Conservation (phyloP, 2,329 filamentous ascomycete species). For the Boeremia exigua region DNA sequence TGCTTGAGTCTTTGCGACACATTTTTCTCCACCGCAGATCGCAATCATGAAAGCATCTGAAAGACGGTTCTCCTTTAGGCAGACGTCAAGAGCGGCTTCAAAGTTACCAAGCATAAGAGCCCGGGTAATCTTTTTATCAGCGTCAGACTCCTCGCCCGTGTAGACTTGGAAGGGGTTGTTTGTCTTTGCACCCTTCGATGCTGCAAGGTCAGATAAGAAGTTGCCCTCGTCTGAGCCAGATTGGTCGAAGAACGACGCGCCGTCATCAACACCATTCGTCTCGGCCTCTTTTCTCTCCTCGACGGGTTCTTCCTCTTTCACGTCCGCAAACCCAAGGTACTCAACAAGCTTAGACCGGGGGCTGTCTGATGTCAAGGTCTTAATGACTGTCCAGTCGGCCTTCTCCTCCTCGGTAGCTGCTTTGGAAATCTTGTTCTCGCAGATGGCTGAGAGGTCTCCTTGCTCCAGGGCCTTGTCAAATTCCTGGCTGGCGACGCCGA, state of each 20-base stretch:
- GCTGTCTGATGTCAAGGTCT: slow-evolving; percentile 83
- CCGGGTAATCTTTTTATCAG: slow-evolving; percentile 86
- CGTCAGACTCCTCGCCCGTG: slow-evolving; percentile 78
- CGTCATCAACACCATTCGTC: slow-evolving; percentile 53
- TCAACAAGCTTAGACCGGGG: slow-evolving; percentile 86
- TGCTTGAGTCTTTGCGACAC: slow-evolving; percentile 91
- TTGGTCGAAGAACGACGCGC: slow-evolving; percentile 77
- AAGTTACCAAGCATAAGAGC: slow-evolving; percentile 91
- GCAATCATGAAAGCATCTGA: slow-evolving; percentile 98
- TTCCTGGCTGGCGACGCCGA: slow-evolving; percentile 82
- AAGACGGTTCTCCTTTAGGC: slow-evolving; percentile 84
- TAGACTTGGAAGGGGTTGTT: slow-evolving; percentile 94
- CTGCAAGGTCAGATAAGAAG: slow-evolving; percentile 83
- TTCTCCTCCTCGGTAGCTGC: slow-evolving; percentile 89
- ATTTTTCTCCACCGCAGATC: slow-evolving; percentile 91
- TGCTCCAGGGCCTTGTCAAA: slow-evolving; percentile 83
- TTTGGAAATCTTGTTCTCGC: slow-evolving; percentile 75
- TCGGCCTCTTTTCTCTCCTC: slow-evolving; percentile 45
- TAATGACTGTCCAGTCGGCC: slow-evolving; percentile 93
- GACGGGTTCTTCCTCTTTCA: slow-evolving; percentile 48
- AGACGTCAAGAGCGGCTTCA: slow-evolving; percentile 85
- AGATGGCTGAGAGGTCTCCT: slow-evolving; percentile 79
- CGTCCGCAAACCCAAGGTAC: slow-evolving; percentile 83
- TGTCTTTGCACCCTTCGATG: slow-evolving; percentile 89
- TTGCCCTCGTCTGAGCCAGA: slow-evolving; percentile 75